Evolutionary conservation across 768 basidiomycete genomes (phyloP), one percentile per base, ranked within the genome.

Genomic region (Pisolithus sp.): DNA sequence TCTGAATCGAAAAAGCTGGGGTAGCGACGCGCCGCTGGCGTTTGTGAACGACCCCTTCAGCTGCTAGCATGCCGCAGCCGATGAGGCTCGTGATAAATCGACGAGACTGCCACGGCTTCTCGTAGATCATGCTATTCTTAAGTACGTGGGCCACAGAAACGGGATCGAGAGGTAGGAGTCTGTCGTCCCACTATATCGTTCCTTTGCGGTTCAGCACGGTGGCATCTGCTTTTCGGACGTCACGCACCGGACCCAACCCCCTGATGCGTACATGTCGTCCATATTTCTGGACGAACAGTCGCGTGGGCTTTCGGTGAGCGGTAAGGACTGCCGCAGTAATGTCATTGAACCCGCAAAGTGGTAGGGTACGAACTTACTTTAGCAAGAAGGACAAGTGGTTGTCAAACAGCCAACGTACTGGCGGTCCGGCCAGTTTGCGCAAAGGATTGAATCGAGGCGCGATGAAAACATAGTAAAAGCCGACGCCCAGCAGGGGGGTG

Each of bases 81-180:
- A 96, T 86, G 53, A 93, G 77, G 50, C 78, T 75, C 15, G 82
- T 79, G 34, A 96, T 88, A 41, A 89, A 68, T 43, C 75, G 72
- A 23, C 92, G 81, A 2, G 89, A 86, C 55, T 83, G 81, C 78
- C 80, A 85, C 9, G 93, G 90, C 64, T 95, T 95, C 62, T 90
- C 85, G 61, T 90, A 93, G 36, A 82, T 72, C 38, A 76, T 73
- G 13, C 82, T 74, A 51, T 90, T 79, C 59, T 85, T 84, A 46
- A 93, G 71, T 37, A 95, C 76, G 61, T 94, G 83, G 10, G 76
- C 67, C 30, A 94, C 64, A 0, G 92, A 85, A 21, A 78, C 64
- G 5, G 91, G 88, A 62, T 95, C 93, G 40, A 91, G 73, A 0
- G 90, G 89, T 50, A 91, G 73, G 1, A 95, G 78, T 34, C 93